Conservation (phyloP, 306 rosid genomes). For the Comarum palustre region DNA sequence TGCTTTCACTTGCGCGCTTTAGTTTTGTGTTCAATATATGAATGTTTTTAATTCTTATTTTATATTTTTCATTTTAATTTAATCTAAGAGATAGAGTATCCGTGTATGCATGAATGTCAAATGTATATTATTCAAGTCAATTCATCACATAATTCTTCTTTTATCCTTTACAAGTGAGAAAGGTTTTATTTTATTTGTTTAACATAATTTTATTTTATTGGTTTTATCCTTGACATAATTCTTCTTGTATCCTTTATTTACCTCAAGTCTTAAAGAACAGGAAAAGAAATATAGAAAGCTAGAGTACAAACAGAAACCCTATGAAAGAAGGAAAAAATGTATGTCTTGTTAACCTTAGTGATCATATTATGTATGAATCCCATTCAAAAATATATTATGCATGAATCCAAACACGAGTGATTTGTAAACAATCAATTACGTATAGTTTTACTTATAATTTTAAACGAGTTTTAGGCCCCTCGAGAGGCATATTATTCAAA, state of each 20-base stretch:
- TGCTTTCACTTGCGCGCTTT: constrained; percentile 7
- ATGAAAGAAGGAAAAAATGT: constrained; percentile 29
- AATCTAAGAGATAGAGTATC: not conserved
- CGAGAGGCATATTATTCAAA: constrained; percentile 25
- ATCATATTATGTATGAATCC: not conserved
- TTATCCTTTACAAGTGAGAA: constrained; percentile 29
- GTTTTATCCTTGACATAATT: no score
- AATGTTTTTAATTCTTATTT: not conserved
- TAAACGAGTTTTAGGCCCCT: constrained; percentile 10
- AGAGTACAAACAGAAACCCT: constrained; percentile 13
- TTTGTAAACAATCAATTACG: not conserved
- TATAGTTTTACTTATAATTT: not conserved
- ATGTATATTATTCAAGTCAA: constrained; percentile 34
- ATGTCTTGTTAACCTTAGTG: not conserved
- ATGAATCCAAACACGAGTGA: not conserved
- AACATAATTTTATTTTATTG: constrained; percentile 14
- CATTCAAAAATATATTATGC: no score
- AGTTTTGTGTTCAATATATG: constrained; percentile 19
- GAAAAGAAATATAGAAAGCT: constrained; percentile 23
- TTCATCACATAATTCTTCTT: constrained; percentile 29
- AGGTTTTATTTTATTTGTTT: constrained; percentile 16
- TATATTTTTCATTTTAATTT: not conserved
- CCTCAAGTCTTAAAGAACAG: constrained; percentile 31
- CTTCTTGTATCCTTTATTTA: constrained; percentile 37
- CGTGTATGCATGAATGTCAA: not conserved